Percentiles rank a stretch among this genome's conserved stretches.
Evolutionary conservation across 208 protist genomes (phyloP).

Genomic region (Acanthamoeba culbertsoni): DNA sequence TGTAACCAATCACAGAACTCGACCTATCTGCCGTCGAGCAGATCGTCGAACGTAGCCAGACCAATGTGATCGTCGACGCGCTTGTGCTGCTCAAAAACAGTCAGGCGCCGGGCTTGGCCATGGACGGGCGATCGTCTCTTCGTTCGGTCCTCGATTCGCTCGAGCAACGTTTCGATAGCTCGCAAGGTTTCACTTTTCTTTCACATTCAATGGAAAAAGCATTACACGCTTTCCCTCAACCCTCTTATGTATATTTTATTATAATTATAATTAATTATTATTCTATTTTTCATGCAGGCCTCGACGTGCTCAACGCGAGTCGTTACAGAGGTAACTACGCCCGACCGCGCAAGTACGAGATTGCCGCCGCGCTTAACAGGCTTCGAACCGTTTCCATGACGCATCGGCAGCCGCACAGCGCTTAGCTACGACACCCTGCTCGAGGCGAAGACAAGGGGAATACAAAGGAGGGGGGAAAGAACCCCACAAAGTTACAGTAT

Average conservation of each 20-base stretch:
- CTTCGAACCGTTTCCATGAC: constrained; percentile 66
- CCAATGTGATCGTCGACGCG: constrained; percentile 86
- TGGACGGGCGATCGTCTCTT: constrained; percentile 68
- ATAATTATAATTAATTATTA: neutral
- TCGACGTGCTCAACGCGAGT: constrained; percentile 84
- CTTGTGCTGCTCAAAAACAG: constrained; percentile 23
- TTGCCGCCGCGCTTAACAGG: constrained; percentile 90
- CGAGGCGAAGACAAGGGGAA: no score
- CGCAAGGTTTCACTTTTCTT: constrained; percentile 26
- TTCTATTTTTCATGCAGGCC: neutral
- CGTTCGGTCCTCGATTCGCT: constrained; percentile 29
- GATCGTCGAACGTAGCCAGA: constrained; percentile 90
- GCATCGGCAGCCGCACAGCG: no score
- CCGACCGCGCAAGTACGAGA: constrained; percentile 85
- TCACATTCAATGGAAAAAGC: no score
- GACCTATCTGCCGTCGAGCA: constrained; percentile 88
- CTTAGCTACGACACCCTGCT: no score
- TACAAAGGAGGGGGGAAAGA: no score
- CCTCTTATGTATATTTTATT: neutral
- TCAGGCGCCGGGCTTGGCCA: constrained; percentile 66
- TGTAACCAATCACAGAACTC: constrained; percentile 73
- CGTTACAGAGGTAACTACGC: constrained; percentile 84
- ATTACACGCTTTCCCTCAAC: neutral
- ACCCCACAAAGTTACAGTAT: no score
- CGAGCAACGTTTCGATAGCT: neutral